Conservation (phyloP, 2,329 filamentous ascomycete genomes). For the Pseudogymnoascus sp. region DNA sequence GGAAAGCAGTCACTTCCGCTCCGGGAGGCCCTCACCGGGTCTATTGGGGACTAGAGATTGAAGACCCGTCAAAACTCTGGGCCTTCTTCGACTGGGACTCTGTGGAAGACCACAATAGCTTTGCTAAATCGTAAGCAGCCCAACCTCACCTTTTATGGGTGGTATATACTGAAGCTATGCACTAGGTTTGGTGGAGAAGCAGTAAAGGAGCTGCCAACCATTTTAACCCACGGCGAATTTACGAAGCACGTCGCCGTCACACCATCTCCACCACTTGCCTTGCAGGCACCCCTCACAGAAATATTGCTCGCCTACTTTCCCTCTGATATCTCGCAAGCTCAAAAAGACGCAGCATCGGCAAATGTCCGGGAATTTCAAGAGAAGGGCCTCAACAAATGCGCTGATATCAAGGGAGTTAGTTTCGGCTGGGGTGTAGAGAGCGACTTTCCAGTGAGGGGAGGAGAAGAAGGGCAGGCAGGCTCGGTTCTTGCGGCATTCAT, state of each 20-base stretch:
- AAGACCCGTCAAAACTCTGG: slow-evolving; percentile 20
- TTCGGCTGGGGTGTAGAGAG: slow-evolving; percentile 29
- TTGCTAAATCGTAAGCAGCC: slow-evolving; percentile 18
- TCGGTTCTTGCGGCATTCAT: slow-evolving; percentile 25
- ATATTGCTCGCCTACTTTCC: slow-evolving; percentile 5
- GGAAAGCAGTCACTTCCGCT: slow-evolving; percentile 12
- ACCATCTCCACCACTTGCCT: slow-evolving; percentile 12
- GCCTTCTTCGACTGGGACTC: slow-evolving; percentile 24
- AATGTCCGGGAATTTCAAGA: neutral
- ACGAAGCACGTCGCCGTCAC: slow-evolving; percentile 19
- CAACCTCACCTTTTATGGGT: neutral
- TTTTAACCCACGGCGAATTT: slow-evolving; percentile 18
- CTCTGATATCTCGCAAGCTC: neutral
- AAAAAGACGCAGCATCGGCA: neutral
- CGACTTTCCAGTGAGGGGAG: slow-evolving; percentile 25
- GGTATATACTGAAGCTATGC: neutral
- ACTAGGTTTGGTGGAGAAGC: slow-evolving; percentile 17
- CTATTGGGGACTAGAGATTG: slow-evolving; percentile 20
- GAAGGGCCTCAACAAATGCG: slow-evolving; percentile 9
- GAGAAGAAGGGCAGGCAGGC: slow-evolving; percentile 24
- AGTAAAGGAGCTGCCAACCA: slow-evolving; percentile 16
- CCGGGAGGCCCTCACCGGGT: slow-evolving; percentile 18
- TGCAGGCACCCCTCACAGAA: slow-evolving; percentile 16
- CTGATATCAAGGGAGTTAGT: slow-evolving; percentile 17
- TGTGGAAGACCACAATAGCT: slow-evolving; percentile 20